Conservation (phyloP, 768 basidiomycete genomes). For the Phaffia tasmanica region DNA sequence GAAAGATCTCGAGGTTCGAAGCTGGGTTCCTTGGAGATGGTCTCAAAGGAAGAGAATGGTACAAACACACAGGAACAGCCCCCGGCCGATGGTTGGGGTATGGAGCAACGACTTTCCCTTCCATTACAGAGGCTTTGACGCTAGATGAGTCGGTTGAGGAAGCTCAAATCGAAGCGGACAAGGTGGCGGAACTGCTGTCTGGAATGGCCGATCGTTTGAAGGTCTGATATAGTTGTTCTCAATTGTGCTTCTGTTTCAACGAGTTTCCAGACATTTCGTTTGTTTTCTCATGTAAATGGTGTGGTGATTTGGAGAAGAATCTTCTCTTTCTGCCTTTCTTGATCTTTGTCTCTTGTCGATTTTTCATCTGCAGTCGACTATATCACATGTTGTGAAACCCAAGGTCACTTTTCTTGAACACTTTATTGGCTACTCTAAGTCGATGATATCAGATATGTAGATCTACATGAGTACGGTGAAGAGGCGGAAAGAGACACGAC, state of each 20-base stretch:
- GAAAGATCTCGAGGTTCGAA: constrained; percentile 35
- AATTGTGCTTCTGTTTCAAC: background rate
- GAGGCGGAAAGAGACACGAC: no score
- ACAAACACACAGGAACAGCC: constrained; percentile 69
- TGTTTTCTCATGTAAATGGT: no score
- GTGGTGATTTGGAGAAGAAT: no score
- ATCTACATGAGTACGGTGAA: no score
- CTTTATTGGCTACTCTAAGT: no score
- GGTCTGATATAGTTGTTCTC: constrained; percentile 1
- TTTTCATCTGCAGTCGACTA: no score
- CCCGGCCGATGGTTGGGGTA: constrained; percentile 53
- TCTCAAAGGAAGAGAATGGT: constrained; percentile 71
- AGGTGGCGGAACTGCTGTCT: constrained; percentile 50
- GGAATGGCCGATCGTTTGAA: constrained; percentile 40
- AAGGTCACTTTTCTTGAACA: no score
- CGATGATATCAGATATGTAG: no score
- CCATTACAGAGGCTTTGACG: constrained; percentile 61
- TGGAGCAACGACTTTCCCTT: constrained; percentile 78
- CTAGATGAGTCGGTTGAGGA: constrained; percentile 55
- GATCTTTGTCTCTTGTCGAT: no score
- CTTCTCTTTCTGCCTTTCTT: no score
- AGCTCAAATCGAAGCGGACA: constrained; percentile 51
- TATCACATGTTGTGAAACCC: no score
- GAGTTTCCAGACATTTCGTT: no score
- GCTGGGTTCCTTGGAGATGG: constrained; percentile 60